These are phyloP conservation scores for Cerrena zonata DNA, from an alignment of 1,284 basidiomycete genomes.

Conservation along the genomic window DNA sequence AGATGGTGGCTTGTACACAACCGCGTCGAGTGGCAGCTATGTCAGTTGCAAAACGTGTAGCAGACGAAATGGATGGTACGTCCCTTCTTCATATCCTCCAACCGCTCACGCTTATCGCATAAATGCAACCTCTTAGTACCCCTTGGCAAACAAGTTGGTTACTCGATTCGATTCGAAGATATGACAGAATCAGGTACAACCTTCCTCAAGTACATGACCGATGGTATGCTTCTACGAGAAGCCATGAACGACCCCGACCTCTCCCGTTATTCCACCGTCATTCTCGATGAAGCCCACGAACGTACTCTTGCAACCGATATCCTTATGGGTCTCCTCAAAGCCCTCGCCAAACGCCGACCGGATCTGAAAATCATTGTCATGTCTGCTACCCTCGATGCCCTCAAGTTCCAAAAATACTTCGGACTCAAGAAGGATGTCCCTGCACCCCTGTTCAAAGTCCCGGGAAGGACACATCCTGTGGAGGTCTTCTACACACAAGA, in stretches of 20 bases:
- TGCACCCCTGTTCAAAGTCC: slow-evolving; percentile 92
- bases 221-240: slow-evolving; percentile 94
- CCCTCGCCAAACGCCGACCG: slow-evolving; percentile 71
- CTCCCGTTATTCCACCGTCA: slow-evolving; percentile 90
- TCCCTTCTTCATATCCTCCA: slow-evolving; percentile 9
- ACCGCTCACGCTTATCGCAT: neutral
- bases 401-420: slow-evolving; percentile 97
- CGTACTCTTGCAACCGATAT: slow-evolving; percentile 97
- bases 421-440: slow-evolving; percentile 43
- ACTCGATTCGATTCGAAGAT: slow-evolving; percentile 98
- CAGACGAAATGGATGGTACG: slow-evolving; percentile 95
- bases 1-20: slow-evolving; percentile 95
- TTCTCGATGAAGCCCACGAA: slow-evolving; percentile 98
- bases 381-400: slow-evolving; percentile 95
- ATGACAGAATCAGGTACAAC: slow-evolving; percentile 89
- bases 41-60: slow-evolving; percentile 97
- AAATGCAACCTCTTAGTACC: slow-evolving; percentile 49
- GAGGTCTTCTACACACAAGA: slow-evolving; percentile 95
- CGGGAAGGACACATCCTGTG: slow-evolving; percentile 93
- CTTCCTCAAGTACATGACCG: slow-evolving; percentile 98
- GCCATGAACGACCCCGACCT: slow-evolving; percentile 95
- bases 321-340: slow-evolving; percentile 86
- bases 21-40: slow-evolving; percentile 95
- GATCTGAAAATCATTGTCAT: slow-evolving; percentile 98
- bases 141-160: slow-evolving; percentile 92